Conservation (phyloP, 139 green algal species). For the Gonium pectorale region DNA sequence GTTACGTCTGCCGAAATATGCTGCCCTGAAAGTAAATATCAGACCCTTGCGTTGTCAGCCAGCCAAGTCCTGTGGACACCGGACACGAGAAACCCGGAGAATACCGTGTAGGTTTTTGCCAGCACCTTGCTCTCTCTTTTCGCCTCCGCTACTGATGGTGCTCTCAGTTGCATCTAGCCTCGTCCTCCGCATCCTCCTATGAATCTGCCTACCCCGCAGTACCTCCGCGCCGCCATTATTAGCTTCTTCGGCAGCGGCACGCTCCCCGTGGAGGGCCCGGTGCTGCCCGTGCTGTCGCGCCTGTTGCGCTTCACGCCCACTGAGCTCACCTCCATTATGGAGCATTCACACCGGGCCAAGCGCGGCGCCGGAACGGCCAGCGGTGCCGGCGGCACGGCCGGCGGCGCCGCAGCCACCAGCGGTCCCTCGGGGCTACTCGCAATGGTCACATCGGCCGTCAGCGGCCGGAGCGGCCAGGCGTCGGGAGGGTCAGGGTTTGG, state of each 20-base stretch:
- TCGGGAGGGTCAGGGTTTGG: background rate
- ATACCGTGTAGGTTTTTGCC: no score
- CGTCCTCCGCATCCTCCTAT: background rate
- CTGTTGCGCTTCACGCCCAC: slow-evolving; percentile 48
- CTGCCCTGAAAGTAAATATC: no score
- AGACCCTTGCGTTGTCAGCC: no score
- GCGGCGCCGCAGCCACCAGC: background rate
- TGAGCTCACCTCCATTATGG: background rate
- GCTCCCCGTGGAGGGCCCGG: slow-evolving; percentile 43
- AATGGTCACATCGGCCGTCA: no score
- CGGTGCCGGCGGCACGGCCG: background rate
- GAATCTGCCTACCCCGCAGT: slow-evolving; percentile 20
- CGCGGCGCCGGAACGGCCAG: background rate
- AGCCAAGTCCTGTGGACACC: no score
- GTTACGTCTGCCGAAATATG: no score
- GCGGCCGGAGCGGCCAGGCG: background rate
- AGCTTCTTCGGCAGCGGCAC: slow-evolving; percentile 59
- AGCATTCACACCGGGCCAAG: background rate
- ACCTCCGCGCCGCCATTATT: slow-evolving; percentile 63
- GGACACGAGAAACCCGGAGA: no score
- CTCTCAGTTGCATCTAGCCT: background rate
- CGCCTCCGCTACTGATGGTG: no score
- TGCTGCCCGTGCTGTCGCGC: slow-evolving; percentile 52
- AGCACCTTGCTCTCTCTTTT: no score
- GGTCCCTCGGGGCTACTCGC: no score